Evolutionary conservation across 2,329 filamentous ascomycete genomes (phyloP), one percentile per base, ranked within the genome.

Genomic region (Zasmidium angulare): DNA sequence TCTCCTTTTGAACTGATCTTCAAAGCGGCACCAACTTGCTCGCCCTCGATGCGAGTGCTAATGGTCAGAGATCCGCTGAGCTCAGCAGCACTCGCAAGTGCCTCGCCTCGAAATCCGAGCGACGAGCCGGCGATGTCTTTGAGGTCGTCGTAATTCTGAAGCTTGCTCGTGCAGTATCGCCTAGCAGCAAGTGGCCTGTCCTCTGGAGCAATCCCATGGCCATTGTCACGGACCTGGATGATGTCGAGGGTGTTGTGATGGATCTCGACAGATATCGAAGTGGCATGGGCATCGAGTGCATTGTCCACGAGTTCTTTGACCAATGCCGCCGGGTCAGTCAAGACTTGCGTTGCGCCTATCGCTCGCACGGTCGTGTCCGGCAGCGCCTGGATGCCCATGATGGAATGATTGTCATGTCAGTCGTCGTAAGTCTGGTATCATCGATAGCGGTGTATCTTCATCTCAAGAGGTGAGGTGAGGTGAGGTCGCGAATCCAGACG

Each of bases 271-370:
- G 89, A 84, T 58, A 93, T 78, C 1, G 81, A 82, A 1, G 83
- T 88, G 12, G 89, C 88, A 54, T 81, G 78, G 7, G 89, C 88
- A 72, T 93, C 89, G 20, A 93, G 81, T 47, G 89, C 82, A 72
- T 93, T 93, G 66, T 93, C 90, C 29, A 93, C 74, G 2, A 93
- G 84, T 73, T 93, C 90, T 70, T 93, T 93, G 66, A 91, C 82
- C 1, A 90, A 76, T 11, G 83, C 82, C 12, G 79, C 75, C 0
- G 89, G 82, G 7, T 84, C 83, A 3, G 82, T 78, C 52, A 92
- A 80, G 49, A 82, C 79, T 65, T 86, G 79, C 2, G 84, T 79
- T 7, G 88, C 85, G 36, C 85, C 82, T 6, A 93, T 78, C 11
- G 84, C 80, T 50, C 81, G 81, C 21, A 82, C 76, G 14, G 77